These are phyloP conservation scores for Ceraceosorus guamensis DNA, from an alignment of 1,284 basidiomycete genomes.

Conservation along the genomic window DNA sequence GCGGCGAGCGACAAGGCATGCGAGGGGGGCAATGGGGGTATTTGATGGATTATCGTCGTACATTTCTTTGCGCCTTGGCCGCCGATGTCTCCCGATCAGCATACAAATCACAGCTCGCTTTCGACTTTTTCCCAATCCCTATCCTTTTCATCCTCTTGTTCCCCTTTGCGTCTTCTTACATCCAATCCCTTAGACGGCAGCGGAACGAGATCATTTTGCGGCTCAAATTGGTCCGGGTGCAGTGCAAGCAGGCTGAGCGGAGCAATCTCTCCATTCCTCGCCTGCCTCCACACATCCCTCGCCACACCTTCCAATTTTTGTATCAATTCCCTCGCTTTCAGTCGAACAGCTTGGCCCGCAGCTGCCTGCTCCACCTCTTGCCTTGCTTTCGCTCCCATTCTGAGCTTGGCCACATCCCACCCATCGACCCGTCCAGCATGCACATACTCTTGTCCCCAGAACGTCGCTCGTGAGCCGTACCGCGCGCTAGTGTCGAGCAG, in stretches of 20 bases:
- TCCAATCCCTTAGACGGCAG: too few relatives aligned
- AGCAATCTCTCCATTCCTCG: slow-evolving; percentile 24
- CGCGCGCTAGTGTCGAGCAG: slow-evolving; percentile 25
- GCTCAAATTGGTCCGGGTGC: too few relatives aligned
- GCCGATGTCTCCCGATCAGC: too few relatives aligned
- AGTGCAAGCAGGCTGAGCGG: slow-evolving; percentile 13
- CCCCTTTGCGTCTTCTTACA: too few relatives aligned
- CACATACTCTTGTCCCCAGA: slow-evolving; percentile 40
- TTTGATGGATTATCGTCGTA: too few relatives aligned
- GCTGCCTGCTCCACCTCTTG: slow-evolving; percentile 1
- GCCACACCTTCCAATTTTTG: slow-evolving; percentile 15
- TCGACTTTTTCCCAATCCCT: background rate
- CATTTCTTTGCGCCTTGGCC: too few relatives aligned
- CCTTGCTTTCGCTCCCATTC: background rate
- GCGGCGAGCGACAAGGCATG: too few relatives aligned
- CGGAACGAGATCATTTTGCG: too few relatives aligned
- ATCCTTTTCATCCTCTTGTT: background rate
- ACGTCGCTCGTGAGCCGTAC: slow-evolving; percentile 39
- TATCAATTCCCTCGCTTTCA: slow-evolving; percentile 13
- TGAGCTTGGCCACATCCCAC: slow-evolving; percentile 21
- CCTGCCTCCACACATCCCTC: slow-evolving; percentile 27
- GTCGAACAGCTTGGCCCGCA: slow-evolving; percentile 5
- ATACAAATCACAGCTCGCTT: background rate
- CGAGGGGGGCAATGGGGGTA: too few relatives aligned
- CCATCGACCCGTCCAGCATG: slow-evolving; percentile 30